phyloP scores from a whole-genome alignment of 192 early-diverging fungal genomes.

The Coemansia sp. region DNA sequence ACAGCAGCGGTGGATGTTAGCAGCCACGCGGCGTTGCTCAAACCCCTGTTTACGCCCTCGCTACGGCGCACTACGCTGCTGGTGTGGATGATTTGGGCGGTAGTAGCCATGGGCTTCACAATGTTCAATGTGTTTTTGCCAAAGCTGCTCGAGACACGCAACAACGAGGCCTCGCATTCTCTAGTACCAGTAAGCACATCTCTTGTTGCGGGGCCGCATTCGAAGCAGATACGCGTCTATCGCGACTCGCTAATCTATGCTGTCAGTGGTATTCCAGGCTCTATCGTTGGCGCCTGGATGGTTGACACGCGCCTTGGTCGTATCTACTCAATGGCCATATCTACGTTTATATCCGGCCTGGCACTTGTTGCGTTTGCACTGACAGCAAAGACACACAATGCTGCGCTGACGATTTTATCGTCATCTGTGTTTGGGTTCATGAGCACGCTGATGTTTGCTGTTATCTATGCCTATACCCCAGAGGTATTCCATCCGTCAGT shows the following conservation, averaged over 20 bases:
- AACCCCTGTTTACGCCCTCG: constrained; percentile 59
- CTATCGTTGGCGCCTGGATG: constrained; percentile 66
- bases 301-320: constrained; percentile 76
- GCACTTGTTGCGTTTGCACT: constrained; percentile 70
- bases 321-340: constrained; percentile 77
- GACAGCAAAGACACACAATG: constrained; percentile 49
- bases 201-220: constrained; percentile 10
- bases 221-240: constrained; percentile 62
- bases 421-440: constrained; percentile 67
- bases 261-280: constrained; percentile 77
- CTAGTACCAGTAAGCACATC: background rate
- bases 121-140: constrained; percentile 89
- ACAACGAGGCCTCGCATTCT: background rate
- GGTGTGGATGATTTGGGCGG: constrained; percentile 77
- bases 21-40: constrained; percentile 30
- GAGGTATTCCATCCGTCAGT: constrained; percentile 79
- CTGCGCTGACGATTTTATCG: constrained; percentile 59
- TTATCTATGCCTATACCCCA: constrained; percentile 86
- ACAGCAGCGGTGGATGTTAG: constrained; percentile 19
- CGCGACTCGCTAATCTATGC: constrained; percentile 77
- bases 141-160: constrained; percentile 67
- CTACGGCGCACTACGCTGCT: constrained; percentile 66
- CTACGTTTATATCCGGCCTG: constrained; percentile 71
- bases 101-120: constrained; percentile 78
- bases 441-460: constrained; percentile 78